These are phyloP conservation scores for Mariannaea sp. DNA, from an alignment of 2,329 filamentous ascomycete species.

Conservation along the genomic window DNA sequence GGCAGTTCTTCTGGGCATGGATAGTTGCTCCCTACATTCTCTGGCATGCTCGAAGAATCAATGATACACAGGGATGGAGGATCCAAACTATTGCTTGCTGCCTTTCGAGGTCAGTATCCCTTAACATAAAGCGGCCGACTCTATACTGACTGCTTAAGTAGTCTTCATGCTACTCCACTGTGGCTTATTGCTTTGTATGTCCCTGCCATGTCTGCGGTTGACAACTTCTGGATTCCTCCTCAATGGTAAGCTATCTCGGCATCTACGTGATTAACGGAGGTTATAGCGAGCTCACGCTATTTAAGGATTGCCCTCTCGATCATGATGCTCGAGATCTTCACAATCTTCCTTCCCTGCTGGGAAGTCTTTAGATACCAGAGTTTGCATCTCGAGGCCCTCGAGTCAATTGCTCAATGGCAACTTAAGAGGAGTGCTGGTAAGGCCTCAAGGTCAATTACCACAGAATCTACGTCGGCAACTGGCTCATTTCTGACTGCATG, in stretches of 20 bases:
- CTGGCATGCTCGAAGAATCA: constrained; percentile 63
- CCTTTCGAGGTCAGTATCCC: constrained; percentile 51
- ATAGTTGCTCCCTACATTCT: constrained; percentile 64
- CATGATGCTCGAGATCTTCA: constrained; percentile 65
- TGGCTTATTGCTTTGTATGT: constrained; percentile 66
- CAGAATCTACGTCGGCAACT: constrained; percentile 40
- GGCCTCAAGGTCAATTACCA: constrained; percentile 42
- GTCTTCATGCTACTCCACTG: constrained; percentile 67
- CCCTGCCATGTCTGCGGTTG: constrained; percentile 56
- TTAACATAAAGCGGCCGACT: too few relatives aligned
- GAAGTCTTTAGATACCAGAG: constrained; percentile 55
- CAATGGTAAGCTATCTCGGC: constrained; percentile 63
- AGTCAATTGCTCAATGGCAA: constrained; percentile 55
- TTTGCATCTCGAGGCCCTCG: constrained; percentile 54
- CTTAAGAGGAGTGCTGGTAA: constrained; percentile 36
- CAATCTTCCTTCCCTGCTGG: constrained; percentile 66
- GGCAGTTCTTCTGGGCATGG: constrained; percentile 69
- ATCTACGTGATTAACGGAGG: too few relatives aligned
- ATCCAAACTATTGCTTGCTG: constrained; percentile 62
- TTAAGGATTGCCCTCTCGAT: constrained; percentile 62
- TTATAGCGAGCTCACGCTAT: too few relatives aligned
- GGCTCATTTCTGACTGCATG: constrained; percentile 46
- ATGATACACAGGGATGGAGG: constrained; percentile 70
- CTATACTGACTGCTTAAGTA: constrained; percentile 36
- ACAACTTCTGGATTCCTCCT: constrained; percentile 61